Evolutionary conservation across 2,329 filamentous ascomycete species (phyloP), one percentile per base, ranked within the genome.

Genomic region (Diaporthe eres): DNA sequence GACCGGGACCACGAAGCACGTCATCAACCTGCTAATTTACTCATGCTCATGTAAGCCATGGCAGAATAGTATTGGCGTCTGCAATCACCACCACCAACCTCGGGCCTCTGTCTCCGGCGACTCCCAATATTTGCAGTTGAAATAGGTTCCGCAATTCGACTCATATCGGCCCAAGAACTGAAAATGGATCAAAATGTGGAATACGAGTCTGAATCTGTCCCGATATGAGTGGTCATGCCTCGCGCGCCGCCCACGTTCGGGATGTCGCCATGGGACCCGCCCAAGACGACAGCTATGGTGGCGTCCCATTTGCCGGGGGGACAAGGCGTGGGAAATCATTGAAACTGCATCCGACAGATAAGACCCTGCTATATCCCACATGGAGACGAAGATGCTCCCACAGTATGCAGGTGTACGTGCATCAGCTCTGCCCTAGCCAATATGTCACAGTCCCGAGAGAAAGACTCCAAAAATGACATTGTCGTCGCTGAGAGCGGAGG

Each of bases 251-350:
- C 28, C 31, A 19, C 19, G 12, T 25, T 28, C 44, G 44, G 22
- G 44, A 68, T 68, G 63, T 68, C 63, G 63, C 63, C 44, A 68
- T 68, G 63, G 28, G 63, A 68, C 63, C 63, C 63, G 63, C 44
- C 5, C 44, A 68, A 68, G 63, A 19, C 63, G 63, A 68, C 44
- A 68, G 31, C 44, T 1, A 25, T 10, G n/a, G 17, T 37, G 31
- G 13, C 10, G 17, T 53, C 2, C 13, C 7, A 65, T 37, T 25
- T 68, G 63, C 63, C 47, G 28, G 44, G 1, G 2, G 13, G 10
- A 39, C 19, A 51, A 19, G 31, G 3, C 12, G 19, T 37, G 22
- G 22, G 7, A 25, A 19, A 37, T 25, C 2, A 37, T 28, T 68
- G 6, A 37, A 9, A 2, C 28, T 34, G 12, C 6, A n/a, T 49